Evolutionary conservation across 1,284 basidiomycete species (phyloP), one percentile per base, ranked within the genome.

Genomic region (Xerocomus cyaneibrunnescens): DNA sequence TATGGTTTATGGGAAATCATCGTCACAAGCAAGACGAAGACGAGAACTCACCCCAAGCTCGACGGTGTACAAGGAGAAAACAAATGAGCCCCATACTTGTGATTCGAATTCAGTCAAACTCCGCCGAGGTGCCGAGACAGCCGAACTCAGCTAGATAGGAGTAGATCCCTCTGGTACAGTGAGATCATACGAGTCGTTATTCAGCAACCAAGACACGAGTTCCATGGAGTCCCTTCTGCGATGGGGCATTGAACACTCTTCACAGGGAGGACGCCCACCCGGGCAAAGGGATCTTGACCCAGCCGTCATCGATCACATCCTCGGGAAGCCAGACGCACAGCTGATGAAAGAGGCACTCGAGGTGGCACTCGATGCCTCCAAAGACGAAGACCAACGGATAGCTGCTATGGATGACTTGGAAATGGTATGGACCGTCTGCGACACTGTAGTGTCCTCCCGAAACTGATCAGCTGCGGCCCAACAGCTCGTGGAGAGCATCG

Each of bases 381-480:
- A 76, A 36, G 71, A 74, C 25, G 83, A 91, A 52, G 85, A 88
- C 37, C 82, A 84, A 17, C 72, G 93, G 28, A 74, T 93, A 43
- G 75, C 80, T 17, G 94, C 96, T 0, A 76, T 98, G 61, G 96
- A 99, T 72, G 85, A 98, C 68, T 80, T 98, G 49, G 97, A 99
- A 73, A 94, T 98, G 94, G 92, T 92, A 50, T 48, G 76, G 68
- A 17, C 7, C 10, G 17, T 45, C 7, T n/a, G 9, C 25, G 21
- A 22, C 3, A 19, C 35, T 0, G 5, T 38, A 43, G 1, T 14
- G 7, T 7, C 8, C 10, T 35, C 34, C 14, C 13, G 12, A 44
- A 16, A 35, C 47, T 46, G 30, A 34, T 42, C 22, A 30, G 40
- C 38, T 58, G 3, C 22, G n/a, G 7, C 12, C 36, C 43, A 51